Base-by-base conservation (phyloP, 345 rosid species). In the Gynandropsis gynandra region DNA sequence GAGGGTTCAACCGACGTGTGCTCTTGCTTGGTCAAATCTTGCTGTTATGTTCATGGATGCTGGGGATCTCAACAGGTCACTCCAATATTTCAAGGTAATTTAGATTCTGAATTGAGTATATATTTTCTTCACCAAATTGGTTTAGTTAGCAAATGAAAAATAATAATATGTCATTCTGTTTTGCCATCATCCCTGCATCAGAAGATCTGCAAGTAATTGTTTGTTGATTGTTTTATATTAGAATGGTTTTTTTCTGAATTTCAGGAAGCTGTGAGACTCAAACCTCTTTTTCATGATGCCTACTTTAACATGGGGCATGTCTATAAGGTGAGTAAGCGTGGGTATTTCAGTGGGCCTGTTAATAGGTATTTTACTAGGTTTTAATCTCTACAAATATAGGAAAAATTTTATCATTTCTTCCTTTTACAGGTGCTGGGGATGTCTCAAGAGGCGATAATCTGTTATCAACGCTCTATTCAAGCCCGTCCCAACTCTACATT, bases 21-120 rank as follows among this genome's bases (percentile, higher is more conserved):
- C 95, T 13, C 73, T 82, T 61, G 95, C 95, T 16, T 85, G 95
- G 89, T 85, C 89, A 39, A 85, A 82, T 71, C 84, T 85, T 72
- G 95, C 89, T 20, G 89, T 84, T 62, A 82, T 85, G 50, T 85
- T 79, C 58, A 77, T 85, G 95, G 95, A 85, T 68, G 71, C 87
- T 24, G 95, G 95, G 44, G 95, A 85, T 69, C 73, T 77, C 53
- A 74, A 78, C 58, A 73, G 80, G 63, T 89, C 95, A 21, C 78
- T 80, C 54, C 87, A 82, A 36, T 85, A 85, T 56, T 85, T 81
- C 50, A 78, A 85, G 89, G 95, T 79, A 39, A 24, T 24, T 24
- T 24, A 24, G 29, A 24, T 24, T 24, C 29, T 2, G 5, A 24
- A 5, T 24, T 24, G 29, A 24, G 29, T 42, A 32, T n/a, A 32